Evolutionary conservation across 2,329 filamentous ascomycete species (phyloP), one percentile per base, ranked within the genome.

Genomic region (Teratosphaeria viscida): DNA sequence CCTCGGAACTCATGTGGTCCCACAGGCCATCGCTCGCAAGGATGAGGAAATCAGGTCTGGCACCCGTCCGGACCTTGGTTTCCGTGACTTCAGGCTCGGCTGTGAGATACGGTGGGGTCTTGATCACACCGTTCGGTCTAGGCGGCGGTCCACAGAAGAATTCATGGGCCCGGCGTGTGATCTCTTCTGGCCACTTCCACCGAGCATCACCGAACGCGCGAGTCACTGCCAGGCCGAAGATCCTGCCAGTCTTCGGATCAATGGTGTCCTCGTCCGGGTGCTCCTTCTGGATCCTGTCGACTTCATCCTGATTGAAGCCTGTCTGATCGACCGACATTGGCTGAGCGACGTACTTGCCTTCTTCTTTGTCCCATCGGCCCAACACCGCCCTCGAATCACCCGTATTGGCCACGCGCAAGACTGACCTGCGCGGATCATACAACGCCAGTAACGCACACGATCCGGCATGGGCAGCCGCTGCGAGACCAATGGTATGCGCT

Each of bases 311-410:
- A 62, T 87, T 88, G 65, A 80, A 80, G 52, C 85, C 85, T 0
- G 83, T 88, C 67, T 89, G 86, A 69, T 89, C 87, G 12, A 77
- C 72, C 11, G 84, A 86, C 16, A 89, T 76, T 0, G 81, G 75
- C 5, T 78, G 76, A 0, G 79, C 76, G 2, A 76, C 70, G 76
- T 85, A 88, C 23, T 71, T 75, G 0, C 75, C 73, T 8, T 65
- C 58, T 0, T 75, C 68, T 0, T 73, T 57, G 12, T 78, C 75
- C 72, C 78, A 76, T 61, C 76, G 71, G 1, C 85, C 86, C 0
- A 88, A 76, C 0, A 88, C 84, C 11, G 85, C 85, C 39, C 85
- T 79, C 0, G 83, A 88, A 72, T 89, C 86, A 0, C 87, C 87
- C 0, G 82, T 82, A 62, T 84, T 85, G 0, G 86, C 86, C 2